Evolutionary conservation across 306 rosid species (phyloP), one percentile per base, ranked within the genome.

Genomic region (Dalbergia cultrata): DNA sequence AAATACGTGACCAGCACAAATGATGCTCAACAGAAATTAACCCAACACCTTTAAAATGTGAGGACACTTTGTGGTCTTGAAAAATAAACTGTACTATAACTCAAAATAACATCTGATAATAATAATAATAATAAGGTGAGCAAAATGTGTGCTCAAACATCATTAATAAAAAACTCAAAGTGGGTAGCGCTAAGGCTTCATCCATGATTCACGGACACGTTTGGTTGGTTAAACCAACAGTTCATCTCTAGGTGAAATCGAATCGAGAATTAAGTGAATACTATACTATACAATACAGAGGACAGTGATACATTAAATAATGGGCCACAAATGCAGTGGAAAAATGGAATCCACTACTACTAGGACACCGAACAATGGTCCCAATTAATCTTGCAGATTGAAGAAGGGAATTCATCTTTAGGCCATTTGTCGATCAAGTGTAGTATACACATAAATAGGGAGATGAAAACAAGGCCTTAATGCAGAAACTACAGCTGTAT

Each of bases 401-500:
- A 59, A 70, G 54, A 79, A 66, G 43, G 58, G 35, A 79, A 75
- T 60, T 41, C 19, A 75, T 61, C 64, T 74, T 45, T 70, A 70
- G 74, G 77, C 45, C 80, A 86, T 26, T 75, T 75, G 76, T 50
- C 57, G 53, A 62, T 70, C 52, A 62, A 86, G 86, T 59, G 59
- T 26, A 68, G 13, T 18, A 68, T n/a, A 56, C 64, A 70, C 34
- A 82, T 52, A 62, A 52, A 71, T 61, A 76, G 81, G 62, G 47
- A 64, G 11, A 75, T 2, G 18, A 75, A 79, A 82, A 63, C 74
- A 47, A 44, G 52, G 71, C 61, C 84, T 76, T 80, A 66, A 70
- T 81, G 16, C 67, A 68, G 84, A 5, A 83, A 80, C 67, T 78
- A 74, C 86, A 81, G 84, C 80, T 86, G 78, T 82, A 75, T 9